Percentiles rank a stretch among this genome's conserved stretches.
phyloP scores from a whole-genome alignment of 495 filamentous ascomycete genomes.

The Penicillium alfredii region DNA sequence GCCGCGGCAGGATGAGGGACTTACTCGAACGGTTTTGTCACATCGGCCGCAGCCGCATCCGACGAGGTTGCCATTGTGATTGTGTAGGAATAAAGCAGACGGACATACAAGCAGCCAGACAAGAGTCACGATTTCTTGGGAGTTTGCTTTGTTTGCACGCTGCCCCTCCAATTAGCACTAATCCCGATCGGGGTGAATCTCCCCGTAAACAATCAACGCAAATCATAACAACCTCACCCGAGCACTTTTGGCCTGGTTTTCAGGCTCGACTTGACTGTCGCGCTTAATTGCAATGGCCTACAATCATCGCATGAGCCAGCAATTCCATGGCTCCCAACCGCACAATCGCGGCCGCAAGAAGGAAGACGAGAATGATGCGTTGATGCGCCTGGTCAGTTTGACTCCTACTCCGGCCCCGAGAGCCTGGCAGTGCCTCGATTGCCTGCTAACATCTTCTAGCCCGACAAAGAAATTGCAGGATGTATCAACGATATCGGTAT shows the following conservation, averaged over 20 bases:
- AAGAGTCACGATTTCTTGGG: constrained; percentile 31
- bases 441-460: constrained; percentile 32
- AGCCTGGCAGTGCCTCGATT: too few species aligned
- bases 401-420: too few species aligned
- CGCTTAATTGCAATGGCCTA: constrained; percentile 38
- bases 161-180: constrained; percentile 35
- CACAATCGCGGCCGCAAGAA: constrained; percentile 61
- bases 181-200: constrained; percentile 28
- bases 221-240: constrained; percentile 22
- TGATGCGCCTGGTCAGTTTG: constrained; percentile 74
- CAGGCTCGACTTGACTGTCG: neutral
- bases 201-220: constrained; percentile 38
- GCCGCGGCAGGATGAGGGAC: constrained; percentile 6
- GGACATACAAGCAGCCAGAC: too few species aligned
- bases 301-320: constrained; percentile 74
- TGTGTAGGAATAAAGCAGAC: too few species aligned
- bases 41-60: constrained; percentile 19
- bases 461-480: constrained; percentile 85
- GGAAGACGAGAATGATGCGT: constrained; percentile 75
- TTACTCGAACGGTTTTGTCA: constrained; percentile 43
- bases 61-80: constrained; percentile 32
- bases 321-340: constrained; percentile 52
- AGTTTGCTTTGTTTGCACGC: constrained; percentile 42
- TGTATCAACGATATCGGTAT: constrained; percentile 97
- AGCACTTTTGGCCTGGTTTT: constrained; percentile 6